Evolutionary conservation across 164 flowering plant genomes (phyloP), one percentile per base, ranked within the genome.

Genomic region (Piper betle): DNA sequence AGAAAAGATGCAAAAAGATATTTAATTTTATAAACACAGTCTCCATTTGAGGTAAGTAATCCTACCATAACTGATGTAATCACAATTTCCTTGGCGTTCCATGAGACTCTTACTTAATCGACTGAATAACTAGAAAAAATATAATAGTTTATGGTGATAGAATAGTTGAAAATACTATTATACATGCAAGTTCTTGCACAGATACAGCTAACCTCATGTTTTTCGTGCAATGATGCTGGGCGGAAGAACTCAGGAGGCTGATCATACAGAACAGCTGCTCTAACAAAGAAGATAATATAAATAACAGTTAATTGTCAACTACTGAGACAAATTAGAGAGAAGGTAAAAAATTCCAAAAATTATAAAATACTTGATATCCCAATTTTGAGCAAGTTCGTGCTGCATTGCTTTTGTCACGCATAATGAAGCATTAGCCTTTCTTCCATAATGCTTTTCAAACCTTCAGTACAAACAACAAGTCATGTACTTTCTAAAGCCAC

Each of bases 381-480:
- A 93, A 62, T 87, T 90, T 66, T 86, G 88, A 65, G 84, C 87
- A 78, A 93, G 72, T 71, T 93, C 99, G 75, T 86, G 96, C 62
- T 90, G 97, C 99, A 90, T 93, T 69, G 97, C 99, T 71, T 68
- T 79, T 50, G 98, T 92, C 46, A 92, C 98, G 71, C 98, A 92
- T 42, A 92, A 73, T 46, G 98, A 73, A 69, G 91, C 97, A 77
- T 84, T 56, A 58, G 97, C 93, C 83, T 78, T 76, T 77, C 74
- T 81, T 58, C 98, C 97, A 75, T 71, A 89, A 71, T 64, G 81
- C 75, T 78, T 89, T 80, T 92, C 98, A 69, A 85, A 16, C 96
- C 95, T 92, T 84, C 72, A 94, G 79, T 69, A 96, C 96, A 58
- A 92, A 78, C 52, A 95, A 85, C 66, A 89, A 42, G 11, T 6